Base-by-base conservation (phyloP, 768 basidiomycete species). In the Kwoniella sp. region DNA sequence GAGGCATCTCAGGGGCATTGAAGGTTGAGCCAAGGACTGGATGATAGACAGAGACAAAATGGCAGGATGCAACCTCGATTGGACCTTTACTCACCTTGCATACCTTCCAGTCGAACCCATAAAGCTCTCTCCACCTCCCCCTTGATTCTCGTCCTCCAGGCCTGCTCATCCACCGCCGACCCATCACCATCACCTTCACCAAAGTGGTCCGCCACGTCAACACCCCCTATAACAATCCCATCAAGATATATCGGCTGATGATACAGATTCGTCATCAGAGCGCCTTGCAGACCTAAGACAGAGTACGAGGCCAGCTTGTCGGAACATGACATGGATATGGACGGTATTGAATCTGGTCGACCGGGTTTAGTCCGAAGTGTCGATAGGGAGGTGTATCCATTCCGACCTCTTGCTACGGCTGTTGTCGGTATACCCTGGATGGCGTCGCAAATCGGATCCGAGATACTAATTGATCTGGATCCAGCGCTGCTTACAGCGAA, bases 271-370 rank as follows among this genome's bases (percentile, higher is more conserved):
- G 87, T 84, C 1, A 85, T 85, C 52, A 96, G 81, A 1, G 90
- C 88, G 2, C 95, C 94, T 73, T 95, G 92, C 25, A 95, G 83
- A 0, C 94, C 94, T 2, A 92, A 82, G 0, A 88, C 85, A 58
- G 84, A 86, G 92, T 93, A 98, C 4, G 85, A 81, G 0, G 92
- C 91, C 46, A 98, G 88, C 80, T 98, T 98, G 77, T 98, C 94
- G 68, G 90, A 91, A 80, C 94, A 98, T 0, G 92, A 91, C 88
- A 96, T 90, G 72, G 85, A 91, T 0, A 85, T 77, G 1, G 94
- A 91, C 0, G 87, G 87, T 0, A 88, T 88, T 0, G 92, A 88
- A 74, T 98, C 94, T 0, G 91, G 89, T 56, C 94, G 86, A 21
- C 92, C 95, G 5, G 94, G 94, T 74, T 97, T 98, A 0, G 95